Base-by-base conservation (phyloP, 192 early-diverging fungal species). In the Podila clonocystis region DNA sequence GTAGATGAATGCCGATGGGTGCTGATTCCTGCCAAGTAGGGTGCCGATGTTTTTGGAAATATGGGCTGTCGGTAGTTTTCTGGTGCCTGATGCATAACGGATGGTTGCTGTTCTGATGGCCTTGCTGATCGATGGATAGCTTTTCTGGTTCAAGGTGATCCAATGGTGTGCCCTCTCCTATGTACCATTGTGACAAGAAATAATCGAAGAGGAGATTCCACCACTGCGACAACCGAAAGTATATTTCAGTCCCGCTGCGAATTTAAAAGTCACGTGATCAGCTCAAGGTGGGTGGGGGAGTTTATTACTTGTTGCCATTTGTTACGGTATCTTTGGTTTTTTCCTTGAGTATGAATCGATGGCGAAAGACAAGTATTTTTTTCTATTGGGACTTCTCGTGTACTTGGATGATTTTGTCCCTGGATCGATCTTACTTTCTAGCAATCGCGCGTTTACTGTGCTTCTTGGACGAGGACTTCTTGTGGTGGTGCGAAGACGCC, bases 361-460 rank as follows among this genome's bases (percentile, higher is more conserved):
- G 8, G 9, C 11, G 17, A 3, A 19, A 57, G 17, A 38, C 22
- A 5, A n/a, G 24, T 20, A n/a, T 5, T 62, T 15, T 22, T 65
- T 68, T 58, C n/a, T 36, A 31, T 55, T 65, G 48, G 62, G 9
- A 12, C 28, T 76, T 22, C 58, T n/a, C n/a, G n/a, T n/a, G n/a
- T n/a, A n/a, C n/a, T n/a, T n/a, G 7, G 49, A 19, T 50, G 2
- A 5, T 50, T 50, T 50, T 50, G 49, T 8, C 31, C 31, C 13
- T 45, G 2, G 52, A 11, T 0, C 28, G 33, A 13, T 22, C 24
- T 57, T 67, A 4, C 12, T 45, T 36, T 1, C 15, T 29, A 5
- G 5, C 9, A n/a, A 63, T 5, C 28, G 62, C 62, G n/a, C 62
- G 62, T 33, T 63, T 63, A 17, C 13, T 34, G 34, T 20, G 33